Base-by-base conservation (phyloP, 805 yeast species). In the Isabelozyma gotoi region DNA sequence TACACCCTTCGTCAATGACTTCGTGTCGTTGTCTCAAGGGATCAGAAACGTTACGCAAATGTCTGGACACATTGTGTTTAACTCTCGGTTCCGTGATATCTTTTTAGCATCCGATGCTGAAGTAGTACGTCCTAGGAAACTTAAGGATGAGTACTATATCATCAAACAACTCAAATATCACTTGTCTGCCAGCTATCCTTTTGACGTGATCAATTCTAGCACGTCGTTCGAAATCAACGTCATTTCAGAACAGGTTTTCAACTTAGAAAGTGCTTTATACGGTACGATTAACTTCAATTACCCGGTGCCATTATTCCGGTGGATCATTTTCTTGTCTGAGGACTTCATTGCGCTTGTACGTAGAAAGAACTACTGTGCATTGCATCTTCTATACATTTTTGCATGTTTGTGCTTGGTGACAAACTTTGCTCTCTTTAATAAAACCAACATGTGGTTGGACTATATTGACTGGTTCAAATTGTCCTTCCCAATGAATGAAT, bases 261-360 rank as follows among this genome's bases (percentile, higher is more conserved):
- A 41, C 4, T 48, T 59, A 19, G 55, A 57, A 7, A 32, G 24
- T 19, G 41, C 51, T 17, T 39, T 57, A 27, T 33, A 38, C 29
- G 39, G 48, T 7, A 41, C 58, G 3, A 43, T 48, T 2, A 29
- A 33, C 17, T 41, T 38, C 17, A 53, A 59, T 41, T 57, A 55
- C 39, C 70, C 71, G 2, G 47, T 65, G 10, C 74, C 73, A 5
- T 36, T 67, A 5, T 65, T 54, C 45, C 48, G 59, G 41, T 63
- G 67, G 57, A 36, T 62, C 7, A 42, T 63, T 7, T 11, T 55
- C 10, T 8, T 60, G 10, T 42, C 46, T 2, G 43, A 45, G 4
- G 47, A 47, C 5, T 59, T 57, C 36, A 44, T 46, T 5, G 49
- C 39, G 7, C 40, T 65, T 44, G 45, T 62, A 4, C 49, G 61